Base-by-base conservation (phyloP, 495 filamentous ascomycete genomes). In the Trichoderma erinaceum region DNA sequence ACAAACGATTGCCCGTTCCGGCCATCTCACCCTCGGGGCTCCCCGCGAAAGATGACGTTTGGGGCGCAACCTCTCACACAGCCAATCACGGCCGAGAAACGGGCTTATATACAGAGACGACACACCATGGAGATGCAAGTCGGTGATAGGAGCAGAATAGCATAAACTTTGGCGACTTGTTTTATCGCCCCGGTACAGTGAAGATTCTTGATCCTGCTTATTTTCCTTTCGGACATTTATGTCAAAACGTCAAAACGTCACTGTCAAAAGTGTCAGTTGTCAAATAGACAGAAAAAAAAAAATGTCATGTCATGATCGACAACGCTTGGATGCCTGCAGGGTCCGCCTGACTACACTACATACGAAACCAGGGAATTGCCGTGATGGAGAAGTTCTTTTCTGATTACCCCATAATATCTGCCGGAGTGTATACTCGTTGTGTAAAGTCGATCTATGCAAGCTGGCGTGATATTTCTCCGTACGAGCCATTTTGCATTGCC, bases 261-360 rank as follows among this genome's bases (percentile, higher is more conserved):
- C 35, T 38, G 35, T 38, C 35, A 38, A 38, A 38, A 38, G 35
- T 38, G 35, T 38, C 35, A 38, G 35, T 38, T 38, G 35, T 38
- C 35, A 10, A 7, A 10, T 38, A 0, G 7, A 38, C 3, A 0
- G 43, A 1, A 5, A 46, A 16, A 16, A 11, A 4, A 18, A 16
- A 43, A 12, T 43, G 43, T 46, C 43, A 46, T 4, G 43, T 11
- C 13, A n/a, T 21, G 50, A 56, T 56, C 50, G 50, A 56, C 50
- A n/a, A 56, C 50, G 50, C 50, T 52, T 52, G 48, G 1, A 16
- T 25, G n/a, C 50, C 50, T 56, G 50, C 50, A 56, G 50, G 50
- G 50, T 16, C 50, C 18, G 50, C 43, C 43, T 16, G 43, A 16
- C 43, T 11, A 46, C 29, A 29, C 29, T 4, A 38, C 35, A 5